Base-by-base conservation (phyloP, 2,329 filamentous ascomycete genomes). In the Cercospora zeae-maydis region DNA sequence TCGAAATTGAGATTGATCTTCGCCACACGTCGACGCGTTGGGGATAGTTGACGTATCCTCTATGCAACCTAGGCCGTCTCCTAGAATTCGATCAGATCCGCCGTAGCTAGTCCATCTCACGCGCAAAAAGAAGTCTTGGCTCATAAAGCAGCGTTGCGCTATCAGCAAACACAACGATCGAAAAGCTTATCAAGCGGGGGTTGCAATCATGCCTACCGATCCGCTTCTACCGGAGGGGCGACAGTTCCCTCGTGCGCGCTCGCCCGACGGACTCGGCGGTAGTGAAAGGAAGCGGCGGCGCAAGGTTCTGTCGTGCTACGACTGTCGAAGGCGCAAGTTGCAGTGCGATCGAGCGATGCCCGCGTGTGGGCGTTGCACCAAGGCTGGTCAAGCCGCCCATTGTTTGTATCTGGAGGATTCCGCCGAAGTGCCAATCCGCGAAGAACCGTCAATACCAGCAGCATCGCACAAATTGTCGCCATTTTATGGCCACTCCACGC, bases 301-400 rank as follows among this genome's bases (percentile, higher is more conserved):
- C 16, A 81, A 80, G 68, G 79, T 80, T 14, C 69, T 81, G 8
- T 81, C 79, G 2, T 81, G 79, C 64, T 79, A 77, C 64, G 77
- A 79, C 11, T 81, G 79, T 71, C 75, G 79, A 56, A 75, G 75
- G 47, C 73, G 79, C n/a, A 81, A 80, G 66, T 76, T 81, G 66
- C 79, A 80, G 66, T 81, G 79, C 67, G 79, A 81, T 66, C 76
- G 79, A 39, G 72, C 75, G 4, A 75, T 78, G 65, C 79, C 79
- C 34, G 75, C 79, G 2, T 81, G 79, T 61, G 75, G 77, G 37
- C 72, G 79, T 45, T 81, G 79, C 60, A 73, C 75, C 21, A 80
- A 76, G 64, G 77, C 77, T 49, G 79, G 79, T 47, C 72, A 79
- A 62, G 72, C 76, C 5, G 72, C 77, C 9, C 74, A 75, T 51